Base-by-base conservation (phyloP, 805 yeast species). In the Lachancea thermotolerans region DNA sequence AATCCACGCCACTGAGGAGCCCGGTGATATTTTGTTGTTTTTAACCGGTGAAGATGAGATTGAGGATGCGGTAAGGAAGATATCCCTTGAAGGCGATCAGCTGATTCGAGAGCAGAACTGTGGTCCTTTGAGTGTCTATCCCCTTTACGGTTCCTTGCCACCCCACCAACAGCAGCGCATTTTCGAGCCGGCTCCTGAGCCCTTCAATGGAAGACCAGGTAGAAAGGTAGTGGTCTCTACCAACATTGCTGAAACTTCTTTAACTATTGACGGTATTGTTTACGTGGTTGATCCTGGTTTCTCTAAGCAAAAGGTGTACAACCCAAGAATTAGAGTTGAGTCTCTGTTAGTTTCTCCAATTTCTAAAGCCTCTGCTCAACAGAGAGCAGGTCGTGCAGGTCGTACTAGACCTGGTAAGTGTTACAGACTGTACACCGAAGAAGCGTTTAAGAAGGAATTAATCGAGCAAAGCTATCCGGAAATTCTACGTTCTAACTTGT, bases 301-400 rank as follows among this genome's bases (percentile, higher is more conserved):
- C 62, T 84, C 95, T 14, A 91, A 91, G 61, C 97, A 93, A 67
- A 91, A 93, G 59, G 96, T 90, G 47, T 91, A 89, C 69, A 93
- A 91, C 63, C 98, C 99, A 41, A 78, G 97, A 65, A 86, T 91
- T 47, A 78, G 99, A 66, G 97, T 91, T 28, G 97, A 91, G 66
- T 88, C 97, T 0, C 72, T 91, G 55, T 73, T 91, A 43, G 98
- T 93, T 4, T 86, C 96, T 8, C 98, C 98, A 32, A 90, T 93
- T 50, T 90, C 98, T 10, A 90, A 89, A 68, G 99, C 99, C 0
- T 82, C 95, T 39, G 96, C 99, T 1, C 96, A 91, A 68, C 99
- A 91, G 68, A 80, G 99, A 68, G 98, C 98, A 31, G 99, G 99
- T 77, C 86, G 99, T 77, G 99, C 99, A 45, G 99, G 99, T 71